Conservation (phyloP, 257 asterid genomes). For the Perilla frutescens region DNA sequence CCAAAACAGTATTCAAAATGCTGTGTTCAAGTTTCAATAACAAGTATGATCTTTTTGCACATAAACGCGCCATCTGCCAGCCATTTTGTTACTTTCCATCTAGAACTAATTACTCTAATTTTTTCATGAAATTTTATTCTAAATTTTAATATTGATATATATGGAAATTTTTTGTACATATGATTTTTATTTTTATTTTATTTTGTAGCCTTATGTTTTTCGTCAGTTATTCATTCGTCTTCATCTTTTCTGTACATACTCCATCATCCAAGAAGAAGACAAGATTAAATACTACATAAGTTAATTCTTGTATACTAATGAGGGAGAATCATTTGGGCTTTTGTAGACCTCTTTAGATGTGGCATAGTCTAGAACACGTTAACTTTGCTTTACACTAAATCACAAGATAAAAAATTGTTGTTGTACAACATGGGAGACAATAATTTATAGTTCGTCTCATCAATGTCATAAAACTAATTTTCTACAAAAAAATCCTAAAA, state of each 20-base stretch:
- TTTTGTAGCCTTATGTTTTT: constrained; percentile 64
- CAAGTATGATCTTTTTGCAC: too few relatives aligned
- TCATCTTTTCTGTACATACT: constrained; percentile 62
- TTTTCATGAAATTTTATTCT: too few relatives aligned
- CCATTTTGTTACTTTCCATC: too few relatives aligned
- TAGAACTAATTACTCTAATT: too few relatives aligned
- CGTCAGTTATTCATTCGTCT: constrained; percentile 64
- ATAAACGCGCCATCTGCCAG: too few relatives aligned
- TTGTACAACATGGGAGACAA: constrained; percentile 38
- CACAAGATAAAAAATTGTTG: constrained; percentile 30
- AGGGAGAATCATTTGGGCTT: constrained; percentile 37
- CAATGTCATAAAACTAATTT: constrained; percentile 36
- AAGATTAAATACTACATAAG: constrained; percentile 51
- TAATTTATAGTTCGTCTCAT: constrained; percentile 35
- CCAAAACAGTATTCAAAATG: too few relatives aligned
- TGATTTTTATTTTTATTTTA: too few relatives aligned
- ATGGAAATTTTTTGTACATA: too few relatives aligned
- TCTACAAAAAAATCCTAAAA: too few relatives aligned
- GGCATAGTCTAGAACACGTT: constrained; percentile 36
- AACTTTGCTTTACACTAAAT: constrained; percentile 35
- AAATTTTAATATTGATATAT: too few relatives aligned
- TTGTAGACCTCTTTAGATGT: constrained; percentile 42
- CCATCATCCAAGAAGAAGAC: constrained; percentile 71
- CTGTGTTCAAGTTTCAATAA: too few relatives aligned
- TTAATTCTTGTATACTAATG: constrained; percentile 48